Percentiles rank a stretch among this genome's conserved stretches.
Conservation (phyloP, 345 rosid genomes). For the Fremontodendron californicum region DNA sequence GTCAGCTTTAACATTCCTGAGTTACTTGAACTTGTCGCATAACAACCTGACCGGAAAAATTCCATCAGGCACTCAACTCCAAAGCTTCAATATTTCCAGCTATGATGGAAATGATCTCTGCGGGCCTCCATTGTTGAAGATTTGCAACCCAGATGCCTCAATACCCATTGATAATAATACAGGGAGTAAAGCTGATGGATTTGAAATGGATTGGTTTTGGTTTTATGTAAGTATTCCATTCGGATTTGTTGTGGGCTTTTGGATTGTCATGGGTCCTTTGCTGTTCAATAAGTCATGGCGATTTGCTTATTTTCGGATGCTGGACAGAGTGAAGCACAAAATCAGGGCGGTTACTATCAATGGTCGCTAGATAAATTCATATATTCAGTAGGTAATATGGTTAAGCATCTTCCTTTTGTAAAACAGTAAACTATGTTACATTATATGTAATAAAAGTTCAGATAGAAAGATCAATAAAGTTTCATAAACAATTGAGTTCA, state of each 20-base stretch:
- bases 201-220: not conserved
- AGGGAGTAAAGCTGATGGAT: not conserved
- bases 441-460: no score
- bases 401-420: no score
- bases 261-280: constrained; percentile 6
- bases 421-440: no score
- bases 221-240: not conserved
- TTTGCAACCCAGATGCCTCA: not conserved
- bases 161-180: not conserved
- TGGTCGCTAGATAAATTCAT: not conserved
- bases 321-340: not conserved
- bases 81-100: not conserved
- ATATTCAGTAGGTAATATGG: no score
- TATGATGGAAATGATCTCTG: not conserved
- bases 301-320: not conserved
- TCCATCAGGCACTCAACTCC: constrained; percentile 9
- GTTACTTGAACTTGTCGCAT: constrained; percentile 17
- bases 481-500: no score
- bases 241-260: constrained; percentile 12
- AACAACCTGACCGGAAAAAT: constrained; percentile 21
- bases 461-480: no score
- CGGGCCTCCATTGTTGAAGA: not conserved
- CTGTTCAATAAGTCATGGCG: constrained; percentile 5
- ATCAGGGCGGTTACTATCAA: not conserved
- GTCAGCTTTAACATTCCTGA: not conserved